Evolutionary conservation across 495 filamentous ascomycete species (phyloP), one percentile per base, ranked within the genome.

Genomic region (Neurospora tetraspora): DNA sequence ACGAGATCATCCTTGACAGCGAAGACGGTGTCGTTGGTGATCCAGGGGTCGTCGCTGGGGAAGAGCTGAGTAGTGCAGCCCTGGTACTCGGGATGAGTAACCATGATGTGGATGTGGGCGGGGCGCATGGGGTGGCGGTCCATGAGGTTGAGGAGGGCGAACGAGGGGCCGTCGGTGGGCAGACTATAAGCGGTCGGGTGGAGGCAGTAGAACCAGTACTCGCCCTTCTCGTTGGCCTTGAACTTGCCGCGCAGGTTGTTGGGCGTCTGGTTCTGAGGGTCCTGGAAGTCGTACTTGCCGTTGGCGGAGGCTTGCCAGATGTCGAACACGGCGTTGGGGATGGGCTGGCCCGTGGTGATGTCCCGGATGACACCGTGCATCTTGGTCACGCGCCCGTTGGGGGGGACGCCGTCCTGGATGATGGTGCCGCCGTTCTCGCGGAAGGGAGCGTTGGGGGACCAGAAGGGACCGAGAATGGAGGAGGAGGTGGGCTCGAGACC

Each of bases 251-350:
- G 87, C 34, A 95, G 86, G 86, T 95, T 95, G 87, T 92, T 93
- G 80, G 91, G 89, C 65, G 83, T 81, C 86, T 95, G 92, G 81
- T 87, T 86, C 42, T 89, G 84, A 43, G 91, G 89, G 82, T 94
- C 93, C 83, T 96, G 93, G 89, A 94, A 93, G 81, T 96, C 93
- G 87, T 96, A 96, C 79, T 91, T 88, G 78, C 92, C 92, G 85
- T 94, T 96, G 82, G 91, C 86, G 8, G 88, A 91, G 47, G 92
- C 91, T 80, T 96, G 91, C 93, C 93, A 96, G 85, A 94, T 91
- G 80, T 96, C 93, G 78, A 95, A 88, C 71, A 91, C 89, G 77
- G 91, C 92, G 76, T 82, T 82, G 68, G 83, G 86, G 80, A 95
- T 90, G 71, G 89, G 89, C 82, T 88, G 85, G 76, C 89, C 89